Percentiles rank a stretch among this genome's conserved stretches.
These are phyloP conservation scores for Aspergillus jensenii DNA, from an alignment of 2,329 filamentous ascomycete species.

Conservation along the genomic window DNA sequence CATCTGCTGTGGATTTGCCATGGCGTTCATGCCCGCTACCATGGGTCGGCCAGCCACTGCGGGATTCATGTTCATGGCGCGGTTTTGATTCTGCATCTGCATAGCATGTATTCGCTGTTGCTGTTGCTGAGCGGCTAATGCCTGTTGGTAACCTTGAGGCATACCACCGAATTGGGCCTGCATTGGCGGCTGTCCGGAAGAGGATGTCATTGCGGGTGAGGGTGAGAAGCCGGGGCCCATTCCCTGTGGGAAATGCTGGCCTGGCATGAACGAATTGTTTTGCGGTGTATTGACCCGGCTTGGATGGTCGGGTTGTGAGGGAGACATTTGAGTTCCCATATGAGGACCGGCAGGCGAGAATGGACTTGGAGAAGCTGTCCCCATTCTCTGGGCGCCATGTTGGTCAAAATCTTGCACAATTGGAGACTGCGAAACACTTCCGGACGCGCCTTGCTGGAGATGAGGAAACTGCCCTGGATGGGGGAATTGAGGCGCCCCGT, in stretches of 20 bases:
- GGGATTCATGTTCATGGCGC: slow-evolving; percentile 54
- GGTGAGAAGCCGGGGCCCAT: slow-evolving; percentile 45
- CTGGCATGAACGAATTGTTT: slow-evolving; percentile 66
- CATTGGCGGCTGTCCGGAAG: slow-evolving; percentile 42
- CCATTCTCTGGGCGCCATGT: slow-evolving; percentile 74
- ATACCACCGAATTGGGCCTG: slow-evolving; percentile 52
- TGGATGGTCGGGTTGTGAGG: slow-evolving; percentile 71
- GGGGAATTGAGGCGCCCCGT: slow-evolving; percentile 60
- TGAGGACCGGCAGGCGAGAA: slow-evolving; percentile 77
- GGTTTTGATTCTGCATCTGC: slow-evolving; percentile 75
- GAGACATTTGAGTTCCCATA: slow-evolving; percentile 71
- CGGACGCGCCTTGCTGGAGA: slow-evolving; percentile 74
- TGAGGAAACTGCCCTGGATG: slow-evolving; percentile 73
- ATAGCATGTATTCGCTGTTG: slow-evolving; percentile 72
- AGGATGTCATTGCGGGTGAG: slow-evolving; percentile 39
- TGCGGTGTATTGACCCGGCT: slow-evolving; percentile 68
- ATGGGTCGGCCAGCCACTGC: slow-evolving; percentile 36
- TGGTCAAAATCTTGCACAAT: slow-evolving; percentile 73
- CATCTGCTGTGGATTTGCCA: slow-evolving; percentile 42
- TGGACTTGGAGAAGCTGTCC: slow-evolving; percentile 88
- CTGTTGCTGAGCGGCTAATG: slow-evolving; percentile 66
- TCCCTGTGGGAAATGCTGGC: slow-evolving; percentile 39
- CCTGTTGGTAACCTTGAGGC: slow-evolving; percentile 54
- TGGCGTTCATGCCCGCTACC: slow-evolving; percentile 37
- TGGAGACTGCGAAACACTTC: slow-evolving; percentile 86